A percentile compares a stretch with the other conserved stretches of the same genome.
These are phyloP conservation scores for Herpetomonas samuelpessoai DNA, from an alignment of 208 protist genomes.

Conservation along the genomic window DNA sequence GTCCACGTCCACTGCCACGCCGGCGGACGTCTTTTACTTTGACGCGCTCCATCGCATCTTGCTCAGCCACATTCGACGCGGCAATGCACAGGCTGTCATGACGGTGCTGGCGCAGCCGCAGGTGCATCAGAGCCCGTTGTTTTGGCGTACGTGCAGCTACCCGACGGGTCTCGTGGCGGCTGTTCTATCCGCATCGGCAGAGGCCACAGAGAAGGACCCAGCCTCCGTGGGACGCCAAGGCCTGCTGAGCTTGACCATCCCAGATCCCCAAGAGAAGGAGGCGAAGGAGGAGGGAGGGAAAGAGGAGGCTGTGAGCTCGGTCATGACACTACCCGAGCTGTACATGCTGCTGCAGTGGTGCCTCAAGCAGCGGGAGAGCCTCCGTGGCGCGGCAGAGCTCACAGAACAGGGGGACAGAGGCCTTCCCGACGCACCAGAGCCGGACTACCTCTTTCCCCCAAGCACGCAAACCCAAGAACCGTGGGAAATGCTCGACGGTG, in stretches of 20 bases:
- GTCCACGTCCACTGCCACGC: too few relatives aligned
- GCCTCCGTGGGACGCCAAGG: too few relatives aligned
- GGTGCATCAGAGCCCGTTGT: constrained; percentile 41
- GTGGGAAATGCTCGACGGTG: too few relatives aligned
- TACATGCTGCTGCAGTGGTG: constrained; percentile 23
- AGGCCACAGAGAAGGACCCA: constrained; percentile 1
- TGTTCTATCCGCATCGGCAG: constrained; percentile 28
- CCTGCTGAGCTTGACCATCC: neutral
- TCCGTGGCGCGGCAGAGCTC: neutral
- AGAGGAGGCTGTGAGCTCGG: neutral
- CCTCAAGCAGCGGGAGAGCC: neutral
- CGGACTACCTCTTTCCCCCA: neutral
- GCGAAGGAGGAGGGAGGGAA: neutral
- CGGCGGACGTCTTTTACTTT: constrained; percentile 44
- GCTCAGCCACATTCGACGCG: constrained; percentile 38
- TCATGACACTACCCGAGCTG: constrained; percentile 19
- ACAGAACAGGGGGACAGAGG: neutral
- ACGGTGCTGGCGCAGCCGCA: constrained; percentile 32
- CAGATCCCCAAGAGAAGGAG: neutral
- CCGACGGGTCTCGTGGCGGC: constrained; percentile 47
- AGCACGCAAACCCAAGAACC: neutral
- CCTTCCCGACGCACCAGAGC: neutral
- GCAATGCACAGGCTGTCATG: constrained; percentile 37
- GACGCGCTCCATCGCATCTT: constrained; percentile 62
- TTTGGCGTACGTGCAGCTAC: constrained; percentile 79